Base-by-base conservation (phyloP, 2,329 filamentous ascomycete genomes). In the Didymella exigua region DNA sequence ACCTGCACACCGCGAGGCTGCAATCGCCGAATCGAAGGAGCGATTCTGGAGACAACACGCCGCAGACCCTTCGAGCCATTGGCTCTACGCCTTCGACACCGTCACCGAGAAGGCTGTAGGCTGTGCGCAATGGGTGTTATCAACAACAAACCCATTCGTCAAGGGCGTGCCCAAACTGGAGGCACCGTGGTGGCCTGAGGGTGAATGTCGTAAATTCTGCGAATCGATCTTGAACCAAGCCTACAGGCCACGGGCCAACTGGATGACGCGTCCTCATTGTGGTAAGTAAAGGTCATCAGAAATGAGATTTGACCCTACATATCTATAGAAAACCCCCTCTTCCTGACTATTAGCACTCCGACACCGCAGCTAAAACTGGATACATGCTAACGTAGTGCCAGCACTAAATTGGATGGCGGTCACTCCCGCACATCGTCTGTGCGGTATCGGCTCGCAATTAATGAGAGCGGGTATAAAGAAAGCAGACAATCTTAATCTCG, bases 401-500 rank as follows among this genome's bases (percentile, higher is more conserved):
- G 71, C 69, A 41, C 66, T 73, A 19, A 73, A 73, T 41, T 74
- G 71, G 71, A 70, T 74, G 68, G 66, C 69, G 11, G 70, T 74
- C n/a, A 53, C 67, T 48, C 73, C 74, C 7, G 44, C 64, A 13
- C 64, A 76, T 59, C 74, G 75, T 33, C 65, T 69, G 7, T 67
- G 65, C 48, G 75, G 75, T 34, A 65, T 75, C 51, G 75, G 71
- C 29, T 68, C 67, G 23, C 62, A 71, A 31, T 63, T 77, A 18
- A 72, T 77, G 69, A 58, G 68, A 21, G 65, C 63, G 43, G 73
- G 75, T 2, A 65, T 71, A 23, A 55, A 59, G 11, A 65, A 65
- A 18, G 74, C 75, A 5, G 74, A 77, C 48, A 52, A 63, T 16
- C 54, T 72, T 16, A 60, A 71, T 33, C 55, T 76, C 19, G 71